Conservation (phyloP, 495 filamentous ascomycete genomes). For the Clohesyomyces aquaticus region DNA sequence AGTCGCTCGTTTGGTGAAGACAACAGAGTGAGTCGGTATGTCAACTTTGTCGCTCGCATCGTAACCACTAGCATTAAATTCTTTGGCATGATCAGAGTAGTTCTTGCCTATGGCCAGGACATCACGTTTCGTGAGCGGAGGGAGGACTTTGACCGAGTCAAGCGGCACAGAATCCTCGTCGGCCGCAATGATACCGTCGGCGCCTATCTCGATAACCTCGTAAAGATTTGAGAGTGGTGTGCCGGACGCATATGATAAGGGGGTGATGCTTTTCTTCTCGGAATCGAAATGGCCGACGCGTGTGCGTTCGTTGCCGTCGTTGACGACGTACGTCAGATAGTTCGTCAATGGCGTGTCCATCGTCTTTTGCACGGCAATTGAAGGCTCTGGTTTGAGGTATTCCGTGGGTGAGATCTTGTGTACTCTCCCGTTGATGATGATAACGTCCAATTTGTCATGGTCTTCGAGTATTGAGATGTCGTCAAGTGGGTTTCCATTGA, state of each 20-base stretch:
- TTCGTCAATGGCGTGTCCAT: not conserved
- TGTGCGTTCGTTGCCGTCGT: not conserved
- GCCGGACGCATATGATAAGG: not conserved
- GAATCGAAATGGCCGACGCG: not conserved
- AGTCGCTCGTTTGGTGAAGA: constrained; percentile 57
- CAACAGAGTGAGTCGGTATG: constrained; percentile 49
- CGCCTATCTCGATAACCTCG: not conserved
- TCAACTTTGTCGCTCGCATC: constrained; percentile 56
- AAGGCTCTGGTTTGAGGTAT: constrained; percentile 31
- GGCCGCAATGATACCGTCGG: not conserved
- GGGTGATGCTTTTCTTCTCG: not conserved
- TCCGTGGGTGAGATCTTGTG: constrained; percentile 52
- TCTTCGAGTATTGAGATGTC: constrained; percentile 55
- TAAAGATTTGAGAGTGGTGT: not conserved
- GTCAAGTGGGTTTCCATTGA: constrained; percentile 56
- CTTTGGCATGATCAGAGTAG: constrained; percentile 57
- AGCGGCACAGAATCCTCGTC: not conserved
- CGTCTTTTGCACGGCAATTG: constrained; percentile 4
- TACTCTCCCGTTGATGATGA: constrained; percentile 55
- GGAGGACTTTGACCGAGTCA: constrained; percentile 47
- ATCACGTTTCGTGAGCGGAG: constrained; percentile 57
- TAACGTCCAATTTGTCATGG: constrained; percentile 53
- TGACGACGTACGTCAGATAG: not conserved
- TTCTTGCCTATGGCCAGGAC: constrained; percentile 61
- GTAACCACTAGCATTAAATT: constrained; percentile 58